phyloP scores from a whole-genome alignment of 148 eudicot genomes.

The Polygonum aviculare region DNA sequence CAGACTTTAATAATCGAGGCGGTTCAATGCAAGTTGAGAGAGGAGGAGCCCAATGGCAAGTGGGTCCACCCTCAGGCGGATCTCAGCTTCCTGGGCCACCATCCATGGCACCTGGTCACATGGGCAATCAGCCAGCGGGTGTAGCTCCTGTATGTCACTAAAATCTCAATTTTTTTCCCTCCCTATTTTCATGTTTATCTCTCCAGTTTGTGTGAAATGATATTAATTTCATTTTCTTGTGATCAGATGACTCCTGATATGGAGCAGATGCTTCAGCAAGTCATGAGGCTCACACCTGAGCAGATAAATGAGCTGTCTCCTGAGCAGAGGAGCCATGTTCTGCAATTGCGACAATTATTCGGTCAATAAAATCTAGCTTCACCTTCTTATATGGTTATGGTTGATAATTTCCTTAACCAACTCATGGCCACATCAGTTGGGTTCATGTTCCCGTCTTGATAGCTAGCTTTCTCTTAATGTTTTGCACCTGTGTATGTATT shows the following conservation, averaged over 20 bases:
- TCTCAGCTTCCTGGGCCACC: constrained; percentile 43
- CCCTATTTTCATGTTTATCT: neutral
- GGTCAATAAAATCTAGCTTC: constrained; percentile 34
- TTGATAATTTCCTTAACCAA: neutral
- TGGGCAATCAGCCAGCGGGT: constrained; percentile 56
- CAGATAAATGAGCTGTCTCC: constrained; percentile 72
- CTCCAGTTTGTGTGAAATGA: neutral
- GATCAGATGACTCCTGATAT: constrained; percentile 64
- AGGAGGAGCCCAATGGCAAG: constrained; percentile 63
- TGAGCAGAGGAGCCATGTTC: constrained; percentile 77
- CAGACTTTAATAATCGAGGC: constrained; percentile 51
- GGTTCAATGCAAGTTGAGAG: constrained; percentile 51
- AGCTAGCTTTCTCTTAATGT: neutral
- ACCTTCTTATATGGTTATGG: neutral
- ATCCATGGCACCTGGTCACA: constrained; percentile 26
- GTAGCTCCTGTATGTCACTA: constrained; percentile 36
- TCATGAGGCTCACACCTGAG: constrained; percentile 82
- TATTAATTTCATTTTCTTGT: neutral
- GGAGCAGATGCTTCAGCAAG: constrained; percentile 82
- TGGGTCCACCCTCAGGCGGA: constrained; percentile 35
- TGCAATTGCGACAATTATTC: constrained; percentile 86
- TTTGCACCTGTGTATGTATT: neutral
- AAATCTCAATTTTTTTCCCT: neutral
- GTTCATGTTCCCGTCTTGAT: neutral
- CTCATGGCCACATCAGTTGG: neutral